Base-by-base conservation (phyloP, 2,329 filamentous ascomycete genomes). In the Claviceps africana region DNA sequence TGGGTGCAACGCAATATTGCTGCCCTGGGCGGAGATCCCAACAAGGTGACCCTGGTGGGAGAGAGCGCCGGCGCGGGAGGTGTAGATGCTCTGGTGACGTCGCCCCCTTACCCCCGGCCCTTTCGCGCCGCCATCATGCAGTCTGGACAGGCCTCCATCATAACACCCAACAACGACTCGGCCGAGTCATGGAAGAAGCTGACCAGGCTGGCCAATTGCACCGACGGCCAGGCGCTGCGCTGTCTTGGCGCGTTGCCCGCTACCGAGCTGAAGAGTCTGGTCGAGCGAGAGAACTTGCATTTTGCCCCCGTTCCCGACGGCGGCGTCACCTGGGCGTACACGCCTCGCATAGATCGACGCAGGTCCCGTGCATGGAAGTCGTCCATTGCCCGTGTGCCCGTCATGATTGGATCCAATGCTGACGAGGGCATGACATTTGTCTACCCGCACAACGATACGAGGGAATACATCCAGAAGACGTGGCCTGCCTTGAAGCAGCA, bases 1-100 rank as follows among this genome's bases (percentile, higher is more conserved):
- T 83, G 80, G 80, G 70, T 81, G 0, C 73, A 74, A 19, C 74
- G 78, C 53, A 81, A 83, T 53, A 81, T 83, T 48, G 71, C 67
- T 1, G 68, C 72, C 1, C 85, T 85, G 59, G 82, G 82, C 2
- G 82, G 81, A 1, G 79, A 84, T 59, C 76, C 79, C 0, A 62
- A 65, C 0, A 78, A 77, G 54, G 78, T 83, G 3, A 83, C 79
- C 0, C 76, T 83, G 33, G 80, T 74, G 71, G 80, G 81, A 1
- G 75, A 82, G 57, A 72, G 68, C 1, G 73, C 76, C 0, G 75
- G 75, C 2, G 65, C 69, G 0, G 79, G 81, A 45, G 81, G 77
- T 0, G 77, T 80, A 53, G 55, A 52, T 35, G 22, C 25, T n/a
- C 45, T 52, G 15, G 45, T 52, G 31, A 48, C 44, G 3, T 7